A percentile compares a stretch with the other conserved stretches of the same genome.
These are phyloP conservation scores for Zostera marina DNA, from an alignment of 116 monocot species.

Conservation along the genomic window DNA sequence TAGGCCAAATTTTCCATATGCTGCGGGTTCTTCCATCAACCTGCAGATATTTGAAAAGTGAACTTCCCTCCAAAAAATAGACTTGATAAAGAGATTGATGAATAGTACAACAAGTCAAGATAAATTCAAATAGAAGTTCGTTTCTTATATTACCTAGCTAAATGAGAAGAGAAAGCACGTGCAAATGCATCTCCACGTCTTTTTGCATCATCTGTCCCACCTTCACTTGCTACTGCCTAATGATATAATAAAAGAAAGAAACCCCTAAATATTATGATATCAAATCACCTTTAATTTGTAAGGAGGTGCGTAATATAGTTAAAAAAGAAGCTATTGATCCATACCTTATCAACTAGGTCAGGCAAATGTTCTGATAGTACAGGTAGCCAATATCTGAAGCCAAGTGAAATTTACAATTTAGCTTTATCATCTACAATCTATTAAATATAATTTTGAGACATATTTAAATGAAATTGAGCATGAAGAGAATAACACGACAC, in stretches of 20 bases:
- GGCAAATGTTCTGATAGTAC: slow-evolving; percentile 81
- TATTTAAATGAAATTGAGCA: not conserved
- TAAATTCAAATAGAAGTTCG: not conserved
- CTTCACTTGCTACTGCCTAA: slow-evolving; percentile 99
- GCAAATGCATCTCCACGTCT: slow-evolving; percentile 97
- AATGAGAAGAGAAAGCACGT: slow-evolving; percentile 86
- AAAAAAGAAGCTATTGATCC: not conserved
- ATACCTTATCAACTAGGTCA: slow-evolving; percentile 96
- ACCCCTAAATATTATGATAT: not conserved
- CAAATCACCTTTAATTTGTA: not conserved
- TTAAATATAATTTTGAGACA: not conserved
- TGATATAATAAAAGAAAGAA: slow-evolving; percentile 2
- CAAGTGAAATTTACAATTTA: not conserved
- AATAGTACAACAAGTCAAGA: not conserved
- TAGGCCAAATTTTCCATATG: slow-evolving; percentile 93
- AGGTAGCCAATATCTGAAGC: slow-evolving; percentile 81
- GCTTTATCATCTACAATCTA: not conserved
- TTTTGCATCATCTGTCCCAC: slow-evolving; percentile 96
- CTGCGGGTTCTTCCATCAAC: slow-evolving; percentile 96
- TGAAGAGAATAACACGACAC: too few species aligned
- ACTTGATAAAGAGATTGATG: not conserved
- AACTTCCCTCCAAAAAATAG: not conserved
- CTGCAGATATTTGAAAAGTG: slow-evolving; percentile 15
- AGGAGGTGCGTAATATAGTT: not conserved
- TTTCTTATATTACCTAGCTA: slow-evolving; percentile 50